Conservation (phyloP, 768 basidiomycete genomes). For the Leccinum subgranulosum region DNA sequence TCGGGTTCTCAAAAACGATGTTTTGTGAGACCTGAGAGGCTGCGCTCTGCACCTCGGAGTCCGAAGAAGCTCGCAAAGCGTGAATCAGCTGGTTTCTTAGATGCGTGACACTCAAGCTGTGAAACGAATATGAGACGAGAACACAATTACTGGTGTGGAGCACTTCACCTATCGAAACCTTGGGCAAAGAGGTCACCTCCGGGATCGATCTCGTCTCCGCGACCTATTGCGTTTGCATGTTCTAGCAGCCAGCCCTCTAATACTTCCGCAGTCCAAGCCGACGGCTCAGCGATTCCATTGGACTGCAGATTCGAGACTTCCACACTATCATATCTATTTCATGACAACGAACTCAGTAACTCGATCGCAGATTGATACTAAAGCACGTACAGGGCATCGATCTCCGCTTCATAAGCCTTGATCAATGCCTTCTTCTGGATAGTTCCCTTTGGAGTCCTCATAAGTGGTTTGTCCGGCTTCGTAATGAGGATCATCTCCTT, state of each 20-base stretch:
- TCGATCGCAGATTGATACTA: too few species aligned
- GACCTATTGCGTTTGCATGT: not conserved
- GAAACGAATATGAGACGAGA: not conserved
- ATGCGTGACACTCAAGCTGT: slow-evolving; percentile 22
- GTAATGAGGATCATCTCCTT: slow-evolving; percentile 50
- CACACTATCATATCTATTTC: slow-evolving; percentile 7
- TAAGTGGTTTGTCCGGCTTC: slow-evolving; percentile 36
- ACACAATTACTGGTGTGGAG: not conserved
- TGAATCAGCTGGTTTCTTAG: slow-evolving; percentile 9
- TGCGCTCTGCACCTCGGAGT: slow-evolving; percentile 17
- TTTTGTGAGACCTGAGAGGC: slow-evolving; percentile 23
- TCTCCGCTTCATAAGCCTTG: slow-evolving; percentile 19
- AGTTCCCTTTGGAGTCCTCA: slow-evolving; percentile 32
- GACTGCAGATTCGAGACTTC: not conserved
- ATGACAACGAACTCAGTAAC: not conserved
- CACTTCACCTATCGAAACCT: slow-evolving; percentile 31
- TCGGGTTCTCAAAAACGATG: slow-evolving; percentile 37
- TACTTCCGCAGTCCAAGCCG: not conserved
- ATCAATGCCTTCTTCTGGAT: slow-evolving; percentile 15
- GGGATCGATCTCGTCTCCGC: not conserved
- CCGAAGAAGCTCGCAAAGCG: slow-evolving; percentile 24
- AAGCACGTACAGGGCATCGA: slow-evolving; percentile 16
- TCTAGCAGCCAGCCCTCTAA: slow-evolving; percentile 7
- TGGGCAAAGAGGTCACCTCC: slow-evolving; percentile 23
- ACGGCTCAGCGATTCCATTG: not conserved